Evolutionary conservation across 2,329 filamentous ascomycete species (phyloP), one percentile per base, ranked within the genome.

Genomic region (Cladosporium sp.): DNA sequence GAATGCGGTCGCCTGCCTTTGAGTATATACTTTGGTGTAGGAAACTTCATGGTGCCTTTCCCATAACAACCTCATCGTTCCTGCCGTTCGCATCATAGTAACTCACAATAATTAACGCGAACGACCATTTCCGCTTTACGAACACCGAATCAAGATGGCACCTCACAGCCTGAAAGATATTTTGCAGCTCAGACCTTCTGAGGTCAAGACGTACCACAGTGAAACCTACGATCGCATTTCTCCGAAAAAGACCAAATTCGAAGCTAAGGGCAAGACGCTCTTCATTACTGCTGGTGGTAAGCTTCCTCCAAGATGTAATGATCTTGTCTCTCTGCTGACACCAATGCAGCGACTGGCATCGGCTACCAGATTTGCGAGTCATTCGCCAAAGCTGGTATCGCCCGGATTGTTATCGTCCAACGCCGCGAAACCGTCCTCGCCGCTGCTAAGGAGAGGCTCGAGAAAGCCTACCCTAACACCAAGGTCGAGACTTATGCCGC

Each of bases 401-500:
- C 59, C 8, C 66, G 63, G 3, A 59, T 74, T 30, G 65, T 71
- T 59, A 69, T 74, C 52, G 41, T 72, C 30, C 69, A 70, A n/a
- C 69, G 72, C 15, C 69, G 66, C 69, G 70, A 59, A 28, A 65
- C 75, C 59, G 73, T 72, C 14, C 75, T 78, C 63, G 69, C 76
- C 28, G 72, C 77, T 24, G 80, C 77, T 52, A 78, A 80, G 70
- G 68, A 75, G 38, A 71, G 69, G 6, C 75, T 81, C 65, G 68
- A 78, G 41, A 68, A 76, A 2, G 72, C 76, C 14, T 78, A 75
- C 68, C 68, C 71, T 1, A 55, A 68, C 28, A 70, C 77, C 15
- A 71, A 74, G 41, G 72, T 79, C 41, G 72, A 77, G 24, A 74
- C 80, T 5, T 72, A 74, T 44, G 69, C 72, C 14, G 74, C 72